These are phyloP conservation scores for Mucor mucedo DNA, from an alignment of 371 early-diverging fungal genomes.

Conservation along the genomic window DNA sequence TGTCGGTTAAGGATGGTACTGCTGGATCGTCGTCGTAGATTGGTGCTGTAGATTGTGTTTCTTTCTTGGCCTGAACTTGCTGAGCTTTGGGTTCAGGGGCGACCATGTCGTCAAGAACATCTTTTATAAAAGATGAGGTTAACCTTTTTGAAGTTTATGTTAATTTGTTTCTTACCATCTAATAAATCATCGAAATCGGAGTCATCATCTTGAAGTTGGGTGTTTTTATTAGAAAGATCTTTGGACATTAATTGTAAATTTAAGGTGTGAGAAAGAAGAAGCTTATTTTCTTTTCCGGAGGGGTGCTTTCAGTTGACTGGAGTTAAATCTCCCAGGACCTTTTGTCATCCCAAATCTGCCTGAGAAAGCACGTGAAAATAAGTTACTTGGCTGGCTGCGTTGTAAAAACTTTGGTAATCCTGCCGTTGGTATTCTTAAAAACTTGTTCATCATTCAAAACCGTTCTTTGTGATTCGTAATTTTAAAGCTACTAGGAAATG, in stretches of 20 bases:
- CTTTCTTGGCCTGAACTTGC: constrained; percentile 7
- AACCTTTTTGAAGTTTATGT: not conserved
- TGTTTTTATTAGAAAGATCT: constrained; percentile 20
- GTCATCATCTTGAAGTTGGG: constrained; percentile 43
- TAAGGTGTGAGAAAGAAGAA: constrained; percentile 2
- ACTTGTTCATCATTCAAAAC: too few relatives aligned
- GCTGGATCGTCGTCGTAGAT: constrained; percentile 25
- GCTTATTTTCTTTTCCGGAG: constrained; percentile 1
- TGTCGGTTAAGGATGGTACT: constrained; percentile 35
- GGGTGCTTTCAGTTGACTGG: not conserved
- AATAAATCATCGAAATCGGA: constrained; percentile 71
- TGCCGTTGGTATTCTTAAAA: too few relatives aligned
- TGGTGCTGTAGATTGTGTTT: constrained; percentile 1
- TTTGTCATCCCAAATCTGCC: constrained; percentile 1
- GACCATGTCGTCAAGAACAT: constrained; percentile 59
- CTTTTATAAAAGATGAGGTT: constrained; percentile 25
- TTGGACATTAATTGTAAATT: constrained; percentile 19
- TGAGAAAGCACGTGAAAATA: constrained; percentile 3
- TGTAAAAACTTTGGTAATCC: too few relatives aligned
- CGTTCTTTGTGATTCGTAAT: too few relatives aligned
- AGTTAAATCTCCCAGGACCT: not conserved
- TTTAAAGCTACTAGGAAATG: too few relatives aligned
- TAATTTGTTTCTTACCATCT: constrained; percentile 46
- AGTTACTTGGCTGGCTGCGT: too few relatives aligned
- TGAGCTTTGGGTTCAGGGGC: constrained; percentile 21